Evolutionary conservation across 2,329 filamentous ascomycete genomes (phyloP), one percentile per base, ranked within the genome.

Genomic region (Trichophyton mentagrophytes): DNA sequence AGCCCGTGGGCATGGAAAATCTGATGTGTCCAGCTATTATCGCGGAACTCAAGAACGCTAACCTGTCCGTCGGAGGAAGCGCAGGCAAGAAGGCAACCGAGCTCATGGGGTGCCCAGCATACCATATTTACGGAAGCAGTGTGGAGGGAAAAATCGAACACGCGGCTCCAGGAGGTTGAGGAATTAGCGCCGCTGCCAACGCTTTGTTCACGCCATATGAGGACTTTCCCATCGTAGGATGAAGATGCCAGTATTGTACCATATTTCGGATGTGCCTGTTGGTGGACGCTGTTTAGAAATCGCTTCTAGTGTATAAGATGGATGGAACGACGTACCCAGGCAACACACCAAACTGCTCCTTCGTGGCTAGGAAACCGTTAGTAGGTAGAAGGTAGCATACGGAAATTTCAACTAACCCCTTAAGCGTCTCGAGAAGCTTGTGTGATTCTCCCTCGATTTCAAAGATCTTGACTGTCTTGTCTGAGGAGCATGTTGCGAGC

Each of bases 401-500:
- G 2, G 13, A 15, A 11, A 47, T 0, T 3, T 3, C 15, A n/a
- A 11, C 44, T 47, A 82, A 95, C 90, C 92, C 92, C 78, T 95
- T 96, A 66, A 99, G 79, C 27, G 93, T 99, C 78, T 97, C 92
- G 38, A 89, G 83, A 68, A 97, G 79, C 65, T 89, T 84, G 76
- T 99, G 92, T 67, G 87, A 83, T 69, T 97, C 91, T 70, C 90
- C 90, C 70, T 97, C 92, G 61, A 99, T 87, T 77, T 99, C 93
- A 72, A 96, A 99, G 72, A 99, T 97, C 80, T 97, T 97, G 80
- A 99, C 95, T 56, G 92, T 97, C 73, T 93, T 91, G 78, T 99
- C 93, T 66, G 92, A 96, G 40, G 91, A 96, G 77, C 93, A 97
- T 66, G 93, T 99, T 65, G 93, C 93, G 68, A 99, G 85, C 71